Percentiles rank a stretch among this genome's conserved stretches.
phyloP scores from a whole-genome alignment of 2,329 filamentous ascomycete species.

The Cucurbitaria berberidis region DNA sequence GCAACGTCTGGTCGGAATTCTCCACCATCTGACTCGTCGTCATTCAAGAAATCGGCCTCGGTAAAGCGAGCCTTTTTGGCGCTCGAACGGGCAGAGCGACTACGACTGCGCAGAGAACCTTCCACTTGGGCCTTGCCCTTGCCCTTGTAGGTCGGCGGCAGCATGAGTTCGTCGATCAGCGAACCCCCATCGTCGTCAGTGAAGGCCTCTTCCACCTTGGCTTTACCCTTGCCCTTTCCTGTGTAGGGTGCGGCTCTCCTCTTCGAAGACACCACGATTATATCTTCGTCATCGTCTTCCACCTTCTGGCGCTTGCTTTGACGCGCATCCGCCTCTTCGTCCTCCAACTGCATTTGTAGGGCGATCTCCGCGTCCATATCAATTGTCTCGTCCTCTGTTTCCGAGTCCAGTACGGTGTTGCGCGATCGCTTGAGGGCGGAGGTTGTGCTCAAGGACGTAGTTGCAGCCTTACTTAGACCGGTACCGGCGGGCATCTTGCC shows the following conservation, averaged over 20 bases:
- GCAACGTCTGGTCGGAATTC: slow-evolving; percentile 37
- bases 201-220: slow-evolving; percentile 9
- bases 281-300: slow-evolving; percentile 36
- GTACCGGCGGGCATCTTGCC: slow-evolving; percentile 32
- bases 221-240: slow-evolving; percentile 28
- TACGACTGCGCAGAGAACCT: slow-evolving; percentile 15
- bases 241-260: slow-evolving; percentile 13
- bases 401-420: slow-evolving; percentile 29
- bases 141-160: slow-evolving; percentile 23
- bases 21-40: slow-evolving; percentile 34
- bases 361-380: slow-evolving; percentile 62
- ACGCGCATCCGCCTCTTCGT: slow-evolving; percentile 53
- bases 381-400: slow-evolving; percentile 40
- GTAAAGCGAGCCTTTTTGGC: slow-evolving; percentile 19
- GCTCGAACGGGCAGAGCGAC: slow-evolving; percentile 29
- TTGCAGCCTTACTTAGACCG: slow-evolving; percentile 23
- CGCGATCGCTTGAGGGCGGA: slow-evolving; percentile 36
- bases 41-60: slow-evolving; percentile 25
- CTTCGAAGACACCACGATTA: slow-evolving; percentile 29
- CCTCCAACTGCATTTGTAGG: slow-evolving; percentile 61
- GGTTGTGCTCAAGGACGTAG: slow-evolving; percentile 16
- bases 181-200: slow-evolving; percentile 14
- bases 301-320: slow-evolving; percentile 48
- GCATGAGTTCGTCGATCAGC: slow-evolving; percentile 5
- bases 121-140: slow-evolving; percentile 34